Evolutionary conservation across 2,329 filamentous ascomycete genomes (phyloP).

Genomic region (Trichoderma endophyticum): DNA sequence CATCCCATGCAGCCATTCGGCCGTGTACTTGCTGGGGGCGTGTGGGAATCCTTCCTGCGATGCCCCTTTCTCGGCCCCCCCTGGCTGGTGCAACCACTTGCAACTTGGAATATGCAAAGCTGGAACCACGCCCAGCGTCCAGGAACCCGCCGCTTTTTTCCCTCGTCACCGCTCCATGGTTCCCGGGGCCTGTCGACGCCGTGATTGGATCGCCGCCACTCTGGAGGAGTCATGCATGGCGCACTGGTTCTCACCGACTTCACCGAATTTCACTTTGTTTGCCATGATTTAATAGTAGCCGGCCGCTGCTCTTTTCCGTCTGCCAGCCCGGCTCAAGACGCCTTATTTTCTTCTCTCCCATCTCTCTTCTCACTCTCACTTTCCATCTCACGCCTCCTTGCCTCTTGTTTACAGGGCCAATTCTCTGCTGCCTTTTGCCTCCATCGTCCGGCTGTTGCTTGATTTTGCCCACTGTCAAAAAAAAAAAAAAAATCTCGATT

Average conservation of each 20-base stretch:
- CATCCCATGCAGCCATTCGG: constrained; percentile 3
- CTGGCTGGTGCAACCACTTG: constrained; percentile 15
- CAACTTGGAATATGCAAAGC: not conserved
- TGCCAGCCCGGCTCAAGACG: not conserved
- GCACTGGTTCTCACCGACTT: constrained; percentile 31
- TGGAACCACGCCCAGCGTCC: constrained; percentile 19
- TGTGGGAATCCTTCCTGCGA: constrained; percentile 7
- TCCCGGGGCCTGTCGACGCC: constrained; percentile 20
- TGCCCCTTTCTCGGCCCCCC: constrained; percentile 10
- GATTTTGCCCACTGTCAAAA: not conserved
- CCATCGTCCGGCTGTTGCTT: not conserved
- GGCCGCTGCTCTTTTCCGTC: constrained; percentile 2
- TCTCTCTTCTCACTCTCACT: not conserved
- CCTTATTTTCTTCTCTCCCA: not conserved
- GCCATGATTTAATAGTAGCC: constrained; percentile 14
- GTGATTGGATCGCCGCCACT: constrained; percentile 24
- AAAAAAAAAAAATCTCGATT: not conserved
- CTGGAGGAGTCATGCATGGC: constrained; percentile 20
- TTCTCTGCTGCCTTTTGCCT: not conserved
- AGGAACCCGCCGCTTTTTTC: constrained; percentile 20
- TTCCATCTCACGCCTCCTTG: not conserved
- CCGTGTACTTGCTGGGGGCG: constrained; percentile 2
- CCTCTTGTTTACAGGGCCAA: not conserved
- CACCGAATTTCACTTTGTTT: constrained; percentile 28
- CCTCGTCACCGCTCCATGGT: constrained; percentile 24